Evolutionary conservation across 2,329 filamentous ascomycete species (phyloP), one percentile per base, ranked within the genome.

Genomic region (Sporothrix euskadiensis): DNA sequence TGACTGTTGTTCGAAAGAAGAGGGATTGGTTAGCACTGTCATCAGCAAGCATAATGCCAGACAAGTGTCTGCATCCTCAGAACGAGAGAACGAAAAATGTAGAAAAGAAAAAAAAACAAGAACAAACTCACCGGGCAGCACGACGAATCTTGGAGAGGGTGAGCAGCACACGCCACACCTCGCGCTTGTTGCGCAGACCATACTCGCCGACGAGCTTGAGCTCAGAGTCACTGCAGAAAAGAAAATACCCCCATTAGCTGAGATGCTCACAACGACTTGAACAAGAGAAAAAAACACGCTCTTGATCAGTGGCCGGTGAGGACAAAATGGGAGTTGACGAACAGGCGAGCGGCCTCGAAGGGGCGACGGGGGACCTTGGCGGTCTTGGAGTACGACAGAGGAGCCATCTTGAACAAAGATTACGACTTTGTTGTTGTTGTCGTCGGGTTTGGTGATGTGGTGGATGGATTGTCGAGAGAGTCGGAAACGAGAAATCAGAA

Each of bases 131-230:
- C 95, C 96, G 96, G 85, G 96, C 96, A 92, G 96, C 96, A 97
- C 96, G 96, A 94, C 96, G 96, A 83, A 99, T 99, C 92, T 98
- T 98, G 89, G 96, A 98, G 84, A 99, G 92, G 83, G 95, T 98
- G 86, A 99, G 92, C 90, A 94, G 92, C 87, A 99, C 96, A 87
- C 96, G 94, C 96, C 96, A 99, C 84, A 99, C 96, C 90, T 99
- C 96, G 90, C 96, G 95, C 94, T 99, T 99, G 91, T 99, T 99
- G 88, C 94, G 93, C 82, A 99, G 94, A 88, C 96, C 96, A 90
- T 97, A 99, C 89, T 99, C 96, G 88, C 96, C 96, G 83, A 99
- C 95, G 87, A 96, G 92, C 93, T 99, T 99, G 87, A 99, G 88
- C 89, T 99, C 96, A 83, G 94, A 94, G 89, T 99, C 96, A 89